Conservation (phyloP, 2,329 filamentous ascomycete species). For the Juglanconis oblonga region DNA sequence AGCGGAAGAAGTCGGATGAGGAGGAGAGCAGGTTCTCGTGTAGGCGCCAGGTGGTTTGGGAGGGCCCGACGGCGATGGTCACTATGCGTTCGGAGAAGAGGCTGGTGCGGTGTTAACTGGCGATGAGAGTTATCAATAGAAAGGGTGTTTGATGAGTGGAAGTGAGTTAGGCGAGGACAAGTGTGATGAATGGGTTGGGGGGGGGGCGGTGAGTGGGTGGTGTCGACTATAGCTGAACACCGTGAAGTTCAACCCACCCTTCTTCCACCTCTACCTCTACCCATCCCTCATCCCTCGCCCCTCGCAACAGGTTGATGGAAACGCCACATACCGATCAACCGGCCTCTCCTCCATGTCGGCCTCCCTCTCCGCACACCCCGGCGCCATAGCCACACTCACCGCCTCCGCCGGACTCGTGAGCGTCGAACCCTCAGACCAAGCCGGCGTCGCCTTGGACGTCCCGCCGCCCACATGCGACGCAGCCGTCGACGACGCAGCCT, state of each 20-base stretch:
- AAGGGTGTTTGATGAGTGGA: too few species aligned
- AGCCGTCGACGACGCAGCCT: background rate
- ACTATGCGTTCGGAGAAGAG: conserved; percentile 13
- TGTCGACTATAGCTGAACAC: too few species aligned
- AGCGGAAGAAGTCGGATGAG: conserved; percentile 14
- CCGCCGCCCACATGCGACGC: too few species aligned
- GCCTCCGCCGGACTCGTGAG: background rate
- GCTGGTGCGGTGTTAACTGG: too few species aligned
- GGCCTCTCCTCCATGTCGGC: background rate
- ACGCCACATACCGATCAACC: background rate
- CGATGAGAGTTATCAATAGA: background rate
- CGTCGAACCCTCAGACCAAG: background rate
- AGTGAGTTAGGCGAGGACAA: too few species aligned
- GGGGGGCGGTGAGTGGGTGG: background rate
- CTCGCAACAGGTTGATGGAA: background rate
- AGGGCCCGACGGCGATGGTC: conserved; percentile 10
- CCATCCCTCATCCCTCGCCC: too few species aligned
- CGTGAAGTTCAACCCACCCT: too few species aligned
- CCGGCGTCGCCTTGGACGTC: background rate
- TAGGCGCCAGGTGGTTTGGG: background rate
- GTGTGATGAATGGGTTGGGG: background rate
- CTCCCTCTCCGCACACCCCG: background rate
- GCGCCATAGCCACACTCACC: background rate
- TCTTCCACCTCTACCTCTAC: too few species aligned
- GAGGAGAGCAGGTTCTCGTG: conserved; percentile 15